Percentiles rank a stretch among this genome's conserved stretches.
These are phyloP conservation scores for Sporothrix euskadiensis DNA, from an alignment of 2,329 filamentous ascomycete genomes.

Conservation along the genomic window DNA sequence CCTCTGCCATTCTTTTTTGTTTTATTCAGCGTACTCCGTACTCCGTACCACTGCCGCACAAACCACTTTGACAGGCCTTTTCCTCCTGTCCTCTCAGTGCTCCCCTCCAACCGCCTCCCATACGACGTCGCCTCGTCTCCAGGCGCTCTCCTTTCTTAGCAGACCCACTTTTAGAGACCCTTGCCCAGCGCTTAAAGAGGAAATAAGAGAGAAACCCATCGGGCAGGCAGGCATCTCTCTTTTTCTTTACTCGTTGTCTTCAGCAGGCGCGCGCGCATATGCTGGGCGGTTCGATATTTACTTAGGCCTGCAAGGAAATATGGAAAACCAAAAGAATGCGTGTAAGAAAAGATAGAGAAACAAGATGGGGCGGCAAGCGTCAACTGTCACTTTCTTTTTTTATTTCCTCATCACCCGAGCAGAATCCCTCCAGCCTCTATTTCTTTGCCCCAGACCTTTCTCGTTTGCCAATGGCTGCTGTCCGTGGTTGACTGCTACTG, in stretches of 20 bases:
- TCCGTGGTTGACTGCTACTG: background rate
- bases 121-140: background rate
- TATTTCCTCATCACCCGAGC: background rate
- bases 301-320: background rate
- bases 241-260: background rate
- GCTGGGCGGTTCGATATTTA: conserved; percentile 4
- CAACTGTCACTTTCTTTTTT: background rate
- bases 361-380: background rate
- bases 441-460: background rate
- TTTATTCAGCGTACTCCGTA: background rate
- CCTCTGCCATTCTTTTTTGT: background rate
- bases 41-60: background rate
- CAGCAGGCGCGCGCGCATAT: conserved; percentile 14
- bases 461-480: background rate
- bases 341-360: background rate
- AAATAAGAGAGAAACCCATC: background rate
- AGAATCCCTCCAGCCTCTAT: background rate
- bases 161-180: conserved; percentile 5
- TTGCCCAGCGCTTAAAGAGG: conserved; percentile 19
- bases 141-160: background rate
- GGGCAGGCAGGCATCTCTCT: background rate
- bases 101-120: background rate
- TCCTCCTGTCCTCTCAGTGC: background rate
- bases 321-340: background rate
- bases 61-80: conserved; percentile 8